Evolutionary conservation across 768 basidiomycete genomes (phyloP), one percentile per base, ranked within the genome.

Genomic region (Tulasnella sp.): DNA sequence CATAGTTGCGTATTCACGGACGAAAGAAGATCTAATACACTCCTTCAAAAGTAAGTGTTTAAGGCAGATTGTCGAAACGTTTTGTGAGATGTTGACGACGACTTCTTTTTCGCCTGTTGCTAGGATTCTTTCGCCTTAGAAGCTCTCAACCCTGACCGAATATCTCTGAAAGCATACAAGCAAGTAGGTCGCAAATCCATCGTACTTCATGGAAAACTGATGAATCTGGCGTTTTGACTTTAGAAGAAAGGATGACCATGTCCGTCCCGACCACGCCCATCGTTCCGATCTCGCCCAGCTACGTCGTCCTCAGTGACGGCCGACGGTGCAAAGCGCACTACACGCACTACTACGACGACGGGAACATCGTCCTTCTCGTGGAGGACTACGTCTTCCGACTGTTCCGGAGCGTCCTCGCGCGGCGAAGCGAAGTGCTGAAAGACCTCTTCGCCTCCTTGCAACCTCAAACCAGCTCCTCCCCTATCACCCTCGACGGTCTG

Each of bases 261-360:
- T 52, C 47, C n/a, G 19, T 52, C 47, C 47, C 47, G n/a, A 52
- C n/a, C 19, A 52, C 47, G 11, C 47, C 47, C n/a, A 22, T 52
- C 19, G 26, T 26, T 7, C 47, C 47, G n/a, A 11, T 52, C n/a
- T 19, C 47, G 47, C 47, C 47, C 9, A 52, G 47, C 47, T 52
- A 52, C 19, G 47, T 52, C n/a, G 11, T 52, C 26, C 22, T 52
- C 5, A 52, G 47, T 22, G 47, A 52, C 47, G 47, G 47, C 7
- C n/a, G 26, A 52, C 47, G 26, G 12, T 52, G 47, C 47, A 19
- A 52, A 26, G 47, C 47, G 47, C 47, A 52, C 26, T 52, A 52
- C 47, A 52, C 47, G 0, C 67, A 68, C 67, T 68, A 68, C 36
- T 68, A 41, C 42, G 39, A 68, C 29, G 67, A 68, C 26, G 67